phyloP scores from a whole-genome alignment of 257 asterid genomes.

The Nicotiana knightiana region DNA sequence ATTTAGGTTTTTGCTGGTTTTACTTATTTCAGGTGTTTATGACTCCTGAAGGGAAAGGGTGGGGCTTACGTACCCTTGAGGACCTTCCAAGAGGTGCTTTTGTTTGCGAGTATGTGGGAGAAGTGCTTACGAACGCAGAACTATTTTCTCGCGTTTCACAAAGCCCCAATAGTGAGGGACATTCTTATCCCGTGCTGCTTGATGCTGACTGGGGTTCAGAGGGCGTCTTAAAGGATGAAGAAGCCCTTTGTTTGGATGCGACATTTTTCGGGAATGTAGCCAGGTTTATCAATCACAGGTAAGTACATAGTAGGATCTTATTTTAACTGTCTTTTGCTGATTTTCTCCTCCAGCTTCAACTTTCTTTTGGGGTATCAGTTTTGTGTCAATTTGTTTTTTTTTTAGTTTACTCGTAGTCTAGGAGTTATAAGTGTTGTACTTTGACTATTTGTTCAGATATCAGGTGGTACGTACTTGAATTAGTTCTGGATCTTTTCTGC shows the following conservation, averaged over 20 bases:
- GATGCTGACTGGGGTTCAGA: constrained; percentile 51
- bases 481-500: not conserved
- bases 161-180: constrained; percentile 21
- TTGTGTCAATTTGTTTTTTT: not conserved
- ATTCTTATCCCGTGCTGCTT: constrained; percentile 40
- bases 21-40: constrained; percentile 59
- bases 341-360: not conserved
- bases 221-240: constrained; percentile 36
- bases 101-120: constrained; percentile 60
- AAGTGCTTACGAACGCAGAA: constrained; percentile 37
- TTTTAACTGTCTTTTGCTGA: not conserved
- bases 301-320: constrained; percentile 7
- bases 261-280: constrained; percentile 40
- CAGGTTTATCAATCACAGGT: constrained; percentile 49
- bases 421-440: not conserved
- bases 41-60: constrained; percentile 82
- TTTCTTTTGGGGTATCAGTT: constrained; percentile 1
- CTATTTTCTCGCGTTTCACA: constrained; percentile 27
- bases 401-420: not conserved
- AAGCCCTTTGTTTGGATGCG: constrained; percentile 48
- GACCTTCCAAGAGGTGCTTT: constrained; percentile 94
- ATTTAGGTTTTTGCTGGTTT: constrained; percentile 10
- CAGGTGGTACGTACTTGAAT: not conserved
- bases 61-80: constrained; percentile 96
- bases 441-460: not conserved